phyloP scores from a whole-genome alignment of 2,329 filamentous ascomycete genomes.

The Trichoderma sp. region DNA sequence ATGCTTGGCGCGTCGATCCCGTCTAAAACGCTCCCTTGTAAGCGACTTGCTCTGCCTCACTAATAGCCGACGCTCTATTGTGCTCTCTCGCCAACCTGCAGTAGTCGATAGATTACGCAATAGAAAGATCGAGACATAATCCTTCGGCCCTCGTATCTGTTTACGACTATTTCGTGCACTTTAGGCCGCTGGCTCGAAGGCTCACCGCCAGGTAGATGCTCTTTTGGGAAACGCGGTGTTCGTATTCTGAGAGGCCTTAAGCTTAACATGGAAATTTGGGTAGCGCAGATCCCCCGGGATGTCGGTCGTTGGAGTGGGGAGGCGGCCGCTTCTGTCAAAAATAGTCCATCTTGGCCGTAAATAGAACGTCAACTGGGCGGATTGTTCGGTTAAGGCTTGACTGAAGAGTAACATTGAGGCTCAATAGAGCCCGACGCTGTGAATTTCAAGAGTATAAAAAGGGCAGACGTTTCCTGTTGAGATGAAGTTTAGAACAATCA shows the following conservation, averaged over 20 bases:
- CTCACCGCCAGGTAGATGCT: constrained; percentile 12
- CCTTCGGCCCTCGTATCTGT: constrained; percentile 20
- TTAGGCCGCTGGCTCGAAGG: background rate
- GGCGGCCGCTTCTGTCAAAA: constrained; percentile 1
- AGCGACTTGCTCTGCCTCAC: background rate
- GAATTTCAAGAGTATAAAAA: constrained; percentile 1
- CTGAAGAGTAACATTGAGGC: background rate
- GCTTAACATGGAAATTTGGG: constrained; percentile 10
- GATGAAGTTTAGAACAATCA: background rate
- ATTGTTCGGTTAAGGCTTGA: background rate
- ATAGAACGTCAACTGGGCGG: background rate
- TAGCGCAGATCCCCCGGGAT: constrained; percentile 8
- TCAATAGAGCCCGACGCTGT: background rate
- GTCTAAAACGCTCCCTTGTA: background rate
- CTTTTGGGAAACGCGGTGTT: constrained; percentile 1
- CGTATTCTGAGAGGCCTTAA: constrained; percentile 22
- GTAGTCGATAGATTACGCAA: constrained; percentile 10
- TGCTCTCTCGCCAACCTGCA: background rate
- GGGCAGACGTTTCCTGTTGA: background rate
- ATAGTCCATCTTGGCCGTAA: background rate
- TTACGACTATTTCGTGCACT: constrained; percentile 16
- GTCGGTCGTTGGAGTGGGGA: background rate
- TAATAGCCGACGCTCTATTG: background rate
- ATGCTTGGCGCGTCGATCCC: constrained; percentile 27
- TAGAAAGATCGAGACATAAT: constrained; percentile 3